Evolutionary conservation across 2,329 filamentous ascomycete species (phyloP).

Genomic region (Aureobasidium melanogenum): DNA sequence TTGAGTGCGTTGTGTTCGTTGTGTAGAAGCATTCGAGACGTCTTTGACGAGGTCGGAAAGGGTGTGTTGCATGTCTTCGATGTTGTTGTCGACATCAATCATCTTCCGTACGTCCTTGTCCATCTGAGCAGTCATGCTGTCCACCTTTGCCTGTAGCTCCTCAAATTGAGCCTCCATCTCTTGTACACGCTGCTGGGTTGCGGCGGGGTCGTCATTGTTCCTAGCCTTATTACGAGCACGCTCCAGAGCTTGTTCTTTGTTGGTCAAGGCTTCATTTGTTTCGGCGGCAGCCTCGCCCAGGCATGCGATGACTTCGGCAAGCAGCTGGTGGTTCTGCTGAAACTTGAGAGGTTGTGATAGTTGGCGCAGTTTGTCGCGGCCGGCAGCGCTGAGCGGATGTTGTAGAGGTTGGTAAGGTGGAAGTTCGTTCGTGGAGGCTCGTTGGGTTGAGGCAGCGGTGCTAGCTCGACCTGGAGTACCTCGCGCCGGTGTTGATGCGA

Average conservation of each 20-base stretch:
- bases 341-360: slow-evolving; percentile 36
- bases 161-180: slow-evolving; percentile 33
- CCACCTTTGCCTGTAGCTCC: slow-evolving; percentile 36
- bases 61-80: slow-evolving; percentile 36
- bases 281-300: slow-evolving; percentile 42
- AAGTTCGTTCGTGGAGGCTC: slow-evolving; percentile 20
- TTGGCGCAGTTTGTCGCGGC: slow-evolving; percentile 37
- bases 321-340: slow-evolving; percentile 38
- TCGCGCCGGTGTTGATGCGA: slow-evolving; percentile 6
- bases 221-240: slow-evolving; percentile 18
- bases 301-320: slow-evolving; percentile 37
- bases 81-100: slow-evolving; percentile 47
- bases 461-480: background rate
- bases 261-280: slow-evolving; percentile 47
- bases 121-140: slow-evolving; percentile 44
- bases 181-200: slow-evolving; percentile 20
- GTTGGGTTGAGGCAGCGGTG: slow-evolving; percentile 8
- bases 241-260: slow-evolving; percentile 21
- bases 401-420: slow-evolving; percentile 46
- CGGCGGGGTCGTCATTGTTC: slow-evolving; percentile 27
- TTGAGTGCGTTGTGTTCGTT: slow-evolving; percentile 31
- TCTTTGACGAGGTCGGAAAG: slow-evolving; percentile 35
- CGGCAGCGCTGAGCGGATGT: slow-evolving; percentile 41
- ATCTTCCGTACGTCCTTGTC: slow-evolving; percentile 50
- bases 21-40: slow-evolving; percentile 26